Conservation (phyloP, 164 flowering plant species). For the Amborella trichopoda region DNA sequence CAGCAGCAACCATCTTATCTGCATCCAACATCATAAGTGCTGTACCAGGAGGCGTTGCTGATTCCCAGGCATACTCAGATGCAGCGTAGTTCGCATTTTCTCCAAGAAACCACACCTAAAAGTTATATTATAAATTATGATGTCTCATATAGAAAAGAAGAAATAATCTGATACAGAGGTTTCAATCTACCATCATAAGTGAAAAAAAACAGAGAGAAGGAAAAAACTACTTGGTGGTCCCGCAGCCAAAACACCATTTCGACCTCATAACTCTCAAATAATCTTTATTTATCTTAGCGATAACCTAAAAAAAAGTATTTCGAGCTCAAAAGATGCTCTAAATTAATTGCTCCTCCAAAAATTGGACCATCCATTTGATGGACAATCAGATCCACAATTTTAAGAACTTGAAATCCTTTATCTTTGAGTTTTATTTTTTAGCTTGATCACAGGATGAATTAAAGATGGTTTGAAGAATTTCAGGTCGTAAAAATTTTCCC, state of each 20-base stretch:
- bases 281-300: too few species aligned
- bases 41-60: slow-evolving; percentile 99
- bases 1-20: slow-evolving; percentile 99
- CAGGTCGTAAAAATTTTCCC: too few species aligned
- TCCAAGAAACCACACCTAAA: slow-evolving; percentile 99
- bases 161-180: background rate
- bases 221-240: background rate
- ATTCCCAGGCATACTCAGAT: slow-evolving; percentile 99
- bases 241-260: background rate
- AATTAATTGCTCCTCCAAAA: too few species aligned
- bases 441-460: too few species aligned
- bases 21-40: slow-evolving; percentile 99
- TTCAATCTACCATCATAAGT: background rate
- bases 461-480: too few species aligned
- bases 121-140: background rate
- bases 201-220: background rate
- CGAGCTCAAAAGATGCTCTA: too few species aligned
- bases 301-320: too few species aligned
- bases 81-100: slow-evolving; percentile 99
- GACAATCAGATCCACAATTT: too few species aligned
- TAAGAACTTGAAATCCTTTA: too few species aligned
- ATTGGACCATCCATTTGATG: too few species aligned
- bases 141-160: background rate
- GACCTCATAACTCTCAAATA: too few species aligned
- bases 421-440: too few species aligned